Conservation (phyloP, 2,329 filamentous ascomycete genomes). For the Fusarium gaditjirri region DNA sequence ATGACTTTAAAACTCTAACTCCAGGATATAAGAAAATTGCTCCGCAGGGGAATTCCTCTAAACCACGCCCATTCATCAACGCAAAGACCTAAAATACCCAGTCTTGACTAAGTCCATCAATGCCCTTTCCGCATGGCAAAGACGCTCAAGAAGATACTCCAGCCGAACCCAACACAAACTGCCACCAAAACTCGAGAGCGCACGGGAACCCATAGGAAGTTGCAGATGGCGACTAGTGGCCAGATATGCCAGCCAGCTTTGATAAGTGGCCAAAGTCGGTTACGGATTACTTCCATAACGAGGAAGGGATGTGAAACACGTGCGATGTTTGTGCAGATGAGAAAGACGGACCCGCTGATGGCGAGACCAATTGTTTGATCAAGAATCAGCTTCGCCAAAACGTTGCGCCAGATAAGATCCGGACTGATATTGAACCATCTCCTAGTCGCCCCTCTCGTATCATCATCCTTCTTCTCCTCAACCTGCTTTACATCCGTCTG, state of each 20-base stretch:
- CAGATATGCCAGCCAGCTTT: slow-evolving; percentile 52
- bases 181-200: slow-evolving; percentile 50
- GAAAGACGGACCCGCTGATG: slow-evolving; percentile 49
- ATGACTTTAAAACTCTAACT: neutral
- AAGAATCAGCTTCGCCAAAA: slow-evolving; percentile 49
- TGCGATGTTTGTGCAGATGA: slow-evolving; percentile 51
- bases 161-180: slow-evolving; percentile 51
- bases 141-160: slow-evolving; percentile 52
- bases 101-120: neutral
- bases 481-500: slow-evolving; percentile 28
- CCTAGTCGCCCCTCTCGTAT: slow-evolving; percentile 11
- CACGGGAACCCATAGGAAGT: slow-evolving; percentile 52
- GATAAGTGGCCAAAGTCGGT: slow-evolving; percentile 46
- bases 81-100: slow-evolving; percentile 1
- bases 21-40: slow-evolving; percentile 21
- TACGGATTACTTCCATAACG: slow-evolving; percentile 43
- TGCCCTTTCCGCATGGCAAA: slow-evolving; percentile 44
- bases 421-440: slow-evolving; percentile 36
- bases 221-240: slow-evolving; percentile 50
- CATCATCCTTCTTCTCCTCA: slow-evolving; percentile 42
- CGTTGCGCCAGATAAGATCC: slow-evolving; percentile 50
- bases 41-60: slow-evolving; percentile 15
- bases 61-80: neutral
- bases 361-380: slow-evolving; percentile 51
- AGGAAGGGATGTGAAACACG: slow-evolving; percentile 42